Percentiles rank a stretch among this genome's conserved stretches.
These are phyloP conservation scores for Tympanopsis confertula DNA, from an alignment of 2,329 filamentous ascomycete species.

Conservation along the genomic window DNA sequence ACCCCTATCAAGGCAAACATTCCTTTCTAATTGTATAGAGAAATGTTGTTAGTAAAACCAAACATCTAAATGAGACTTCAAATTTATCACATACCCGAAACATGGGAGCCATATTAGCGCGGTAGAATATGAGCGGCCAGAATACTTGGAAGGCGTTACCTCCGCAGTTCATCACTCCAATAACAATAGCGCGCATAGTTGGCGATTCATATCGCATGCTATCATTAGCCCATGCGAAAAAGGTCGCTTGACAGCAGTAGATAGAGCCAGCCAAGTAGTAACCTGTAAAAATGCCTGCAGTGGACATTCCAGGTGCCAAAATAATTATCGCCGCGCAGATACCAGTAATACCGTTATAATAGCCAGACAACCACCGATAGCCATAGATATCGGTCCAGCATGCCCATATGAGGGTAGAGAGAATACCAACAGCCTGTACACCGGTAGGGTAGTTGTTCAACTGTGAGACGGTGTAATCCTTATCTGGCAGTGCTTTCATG, in stretches of 20 bases:
- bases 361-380: constrained; percentile 53
- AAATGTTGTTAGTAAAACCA: neutral
- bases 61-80: neutral
- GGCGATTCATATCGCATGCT: constrained; percentile 52
- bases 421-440: constrained; percentile 35
- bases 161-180: constrained; percentile 62
- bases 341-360: constrained; percentile 56
- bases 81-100: constrained; percentile 37
- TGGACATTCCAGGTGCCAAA: constrained; percentile 34
- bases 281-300: constrained; percentile 44
- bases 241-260: constrained; percentile 63
- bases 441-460: constrained; percentile 41
- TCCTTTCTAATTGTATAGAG: too few relatives aligned
- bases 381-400: constrained; percentile 56
- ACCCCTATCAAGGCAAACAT: too few relatives aligned
- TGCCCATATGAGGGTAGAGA: constrained; percentile 54
- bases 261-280: constrained; percentile 62
- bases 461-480: constrained; percentile 31
- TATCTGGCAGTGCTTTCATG: constrained; percentile 26
- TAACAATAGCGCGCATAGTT: constrained; percentile 51
- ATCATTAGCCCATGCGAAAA: constrained; percentile 69
- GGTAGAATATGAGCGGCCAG: constrained; percentile 65
- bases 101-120: constrained; percentile 52
- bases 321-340: constrained; percentile 52
- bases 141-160: constrained; percentile 61